A percentile compares a stretch with the other conserved stretches of the same genome.
Conservation (phyloP, 495 filamentous ascomycete genomes). For the Xylaria scruposa region DNA sequence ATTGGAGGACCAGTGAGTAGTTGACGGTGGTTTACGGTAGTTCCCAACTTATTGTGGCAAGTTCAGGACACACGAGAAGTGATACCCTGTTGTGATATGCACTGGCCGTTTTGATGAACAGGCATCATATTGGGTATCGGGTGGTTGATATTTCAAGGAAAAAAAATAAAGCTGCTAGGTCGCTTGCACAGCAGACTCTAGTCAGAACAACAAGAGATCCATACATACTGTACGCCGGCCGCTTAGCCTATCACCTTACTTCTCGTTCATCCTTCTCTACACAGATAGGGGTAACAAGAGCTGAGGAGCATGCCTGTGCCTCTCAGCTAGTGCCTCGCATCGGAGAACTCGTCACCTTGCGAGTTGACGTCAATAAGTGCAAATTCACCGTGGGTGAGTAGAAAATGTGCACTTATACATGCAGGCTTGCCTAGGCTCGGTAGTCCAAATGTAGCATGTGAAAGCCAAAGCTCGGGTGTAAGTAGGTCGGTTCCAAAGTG, state of each 20-base stretch:
- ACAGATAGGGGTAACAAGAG: constrained; percentile 17
- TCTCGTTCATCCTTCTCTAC: constrained; percentile 2
- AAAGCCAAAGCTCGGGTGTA: neutral
- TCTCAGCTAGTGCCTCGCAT: constrained; percentile 10
- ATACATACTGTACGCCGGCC: neutral
- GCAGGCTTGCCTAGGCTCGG: neutral
- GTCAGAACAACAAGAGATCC: constrained; percentile 14
- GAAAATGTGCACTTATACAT: constrained; percentile 7
- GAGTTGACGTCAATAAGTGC: neutral
- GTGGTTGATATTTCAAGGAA: constrained; percentile 2
- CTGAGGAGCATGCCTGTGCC: neutral
- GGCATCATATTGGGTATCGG: constrained; percentile 13
- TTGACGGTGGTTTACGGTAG: constrained; percentile 23
- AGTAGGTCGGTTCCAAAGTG: constrained; percentile 1
- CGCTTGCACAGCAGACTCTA: constrained; percentile 16
- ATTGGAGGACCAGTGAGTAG: constrained; percentile 28
- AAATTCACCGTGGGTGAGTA: neutral
- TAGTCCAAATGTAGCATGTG: constrained; percentile 1
- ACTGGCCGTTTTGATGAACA: constrained; percentile 20
- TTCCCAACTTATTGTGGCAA: neutral
- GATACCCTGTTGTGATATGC: constrained; percentile 22
- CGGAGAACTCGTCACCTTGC: neutral
- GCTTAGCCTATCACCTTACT: constrained; percentile 19
- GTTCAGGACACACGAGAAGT: constrained; percentile 18
- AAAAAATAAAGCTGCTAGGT: neutral